Evolutionary conservation across 306 rosid genomes (phyloP).

Genomic region (Vigna angularis): DNA sequence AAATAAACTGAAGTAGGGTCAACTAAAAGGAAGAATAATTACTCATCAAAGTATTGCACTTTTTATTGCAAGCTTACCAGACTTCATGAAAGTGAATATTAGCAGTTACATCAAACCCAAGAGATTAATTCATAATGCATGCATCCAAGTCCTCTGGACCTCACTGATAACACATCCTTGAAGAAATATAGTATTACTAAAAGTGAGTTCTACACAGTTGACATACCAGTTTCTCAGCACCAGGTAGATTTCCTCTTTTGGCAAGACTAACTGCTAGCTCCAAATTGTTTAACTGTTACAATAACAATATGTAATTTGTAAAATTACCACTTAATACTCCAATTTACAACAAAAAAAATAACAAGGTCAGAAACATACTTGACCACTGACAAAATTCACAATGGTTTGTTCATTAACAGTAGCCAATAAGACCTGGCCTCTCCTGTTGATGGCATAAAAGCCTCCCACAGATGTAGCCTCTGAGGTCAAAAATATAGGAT

Average conservation of each 20-base stretch:
- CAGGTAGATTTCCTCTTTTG: conserved; percentile 99
- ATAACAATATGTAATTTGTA: conserved; percentile 32
- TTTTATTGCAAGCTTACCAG: conserved; percentile 17
- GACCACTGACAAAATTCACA: conserved; percentile 95
- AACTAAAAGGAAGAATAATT: conserved; percentile 9
- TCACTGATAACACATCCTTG: conserved; percentile 1
- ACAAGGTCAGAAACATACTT: conserved; percentile 60
- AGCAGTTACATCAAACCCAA: conserved; percentile 5
- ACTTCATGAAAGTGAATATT: conserved; percentile 32
- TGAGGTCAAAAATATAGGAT: conserved; percentile 95
- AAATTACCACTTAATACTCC: conserved; percentile 10
- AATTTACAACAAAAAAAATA: conserved; percentile 32
- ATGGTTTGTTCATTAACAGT: conserved; percentile 97
- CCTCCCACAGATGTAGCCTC: conserved; percentile 97
- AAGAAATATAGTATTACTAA: conserved; percentile 17
- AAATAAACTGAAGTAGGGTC: conserved; percentile 6
- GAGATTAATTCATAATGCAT: conserved; percentile 24
- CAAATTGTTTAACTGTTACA: conserved; percentile 85
- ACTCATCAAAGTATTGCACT: conserved; percentile 8
- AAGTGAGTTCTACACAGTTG: conserved; percentile 25
- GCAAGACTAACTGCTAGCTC: conserved; percentile 99
- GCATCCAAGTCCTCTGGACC: conserved; percentile 2
- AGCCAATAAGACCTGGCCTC: conserved; percentile 98
- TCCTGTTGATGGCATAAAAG: conserved; percentile 94
- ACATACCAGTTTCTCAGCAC: conserved; percentile 95